phyloP scores from a whole-genome alignment of 2,329 filamentous ascomycete genomes.

The Arthroderma sp. region DNA sequence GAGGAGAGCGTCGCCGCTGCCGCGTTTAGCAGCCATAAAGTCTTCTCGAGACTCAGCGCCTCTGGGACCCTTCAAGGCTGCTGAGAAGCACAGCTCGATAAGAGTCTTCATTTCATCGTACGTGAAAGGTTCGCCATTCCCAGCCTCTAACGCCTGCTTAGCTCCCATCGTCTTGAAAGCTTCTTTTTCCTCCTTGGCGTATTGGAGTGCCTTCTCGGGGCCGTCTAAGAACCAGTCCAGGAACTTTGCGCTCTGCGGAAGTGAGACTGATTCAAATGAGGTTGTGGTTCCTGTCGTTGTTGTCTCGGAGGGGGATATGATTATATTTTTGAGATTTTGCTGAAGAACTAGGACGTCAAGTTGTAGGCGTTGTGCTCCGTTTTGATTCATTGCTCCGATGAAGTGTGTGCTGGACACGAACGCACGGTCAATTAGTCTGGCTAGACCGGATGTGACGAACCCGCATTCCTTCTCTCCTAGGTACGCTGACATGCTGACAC shows the following conservation, averaged over 20 bases:
- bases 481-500: constrained; percentile 64
- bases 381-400: constrained; percentile 69
- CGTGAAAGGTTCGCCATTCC: constrained; percentile 30
- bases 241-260: constrained; percentile 33
- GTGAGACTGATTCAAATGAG: constrained; percentile 25
- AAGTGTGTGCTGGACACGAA: constrained; percentile 59
- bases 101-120: constrained; percentile 35
- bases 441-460: constrained; percentile 66
- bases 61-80: constrained; percentile 28
- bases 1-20: constrained; percentile 31
- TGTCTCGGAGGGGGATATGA: constrained; percentile 16
- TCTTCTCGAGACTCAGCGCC: constrained; percentile 31
- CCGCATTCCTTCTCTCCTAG: constrained; percentile 57
- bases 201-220: constrained; percentile 30
- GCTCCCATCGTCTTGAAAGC: constrained; percentile 22
- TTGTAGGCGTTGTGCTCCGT: constrained; percentile 76
- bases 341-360: constrained; percentile 90
- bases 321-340: constrained; percentile 91
- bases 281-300: constrained; percentile 7
- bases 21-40: constrained; percentile 33
- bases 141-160: constrained; percentile 21
- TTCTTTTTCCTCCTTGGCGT: constrained; percentile 33
- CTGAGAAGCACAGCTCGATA: constrained; percentile 34
- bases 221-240: constrained; percentile 37
- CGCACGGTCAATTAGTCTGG: constrained; percentile 63